A percentile compares a stretch with the other conserved stretches of the same genome.
These are phyloP conservation scores for Pseudocercospora crystallina DNA, from an alignment of 2,329 filamentous ascomycete species.

Conservation along the genomic window DNA sequence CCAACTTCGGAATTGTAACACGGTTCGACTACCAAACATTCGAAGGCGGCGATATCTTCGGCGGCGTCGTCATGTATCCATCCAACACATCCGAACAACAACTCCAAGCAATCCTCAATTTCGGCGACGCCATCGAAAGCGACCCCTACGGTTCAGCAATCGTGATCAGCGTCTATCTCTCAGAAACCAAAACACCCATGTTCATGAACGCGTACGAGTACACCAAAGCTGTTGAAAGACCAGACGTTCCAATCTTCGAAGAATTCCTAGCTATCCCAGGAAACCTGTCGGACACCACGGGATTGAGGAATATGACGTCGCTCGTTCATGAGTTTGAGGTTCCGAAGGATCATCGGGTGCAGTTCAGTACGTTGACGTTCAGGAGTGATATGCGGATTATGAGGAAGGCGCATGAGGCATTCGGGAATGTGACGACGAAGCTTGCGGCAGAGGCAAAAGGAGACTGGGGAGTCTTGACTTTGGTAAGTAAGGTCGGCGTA, in stretches of 20 bases:
- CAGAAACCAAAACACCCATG: conserved; percentile 8
- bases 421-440: conserved; percentile 4
- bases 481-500: not conserved
- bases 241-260: conserved; percentile 13
- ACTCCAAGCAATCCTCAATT: conserved; percentile 15
- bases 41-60: conserved; percentile 7
- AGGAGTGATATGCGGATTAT: conserved; percentile 20
- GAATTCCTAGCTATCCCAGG: conserved; percentile 17
- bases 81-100: conserved; percentile 13
- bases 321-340: conserved; percentile 17
- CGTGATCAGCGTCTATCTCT: conserved; percentile 13
- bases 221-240: conserved; percentile 14
- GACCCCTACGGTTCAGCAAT: conserved; percentile 18
- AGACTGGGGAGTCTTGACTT: conserved; percentile 6
- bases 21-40: conserved; percentile 21
- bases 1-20: conserved; percentile 28
- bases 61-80: conserved; percentile 14
- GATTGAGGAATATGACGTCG: conserved; percentile 21
- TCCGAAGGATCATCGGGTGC: conserved; percentile 12
- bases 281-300: conserved; percentile 18
- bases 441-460: conserved; percentile 8
- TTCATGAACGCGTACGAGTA: conserved; percentile 21
- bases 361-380: conserved; percentile 19
- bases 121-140: conserved; percentile 15
- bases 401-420: conserved; percentile 16